Conservation (phyloP, 2,329 filamentous ascomycete genomes). For the Diaporthe sp. region DNA sequence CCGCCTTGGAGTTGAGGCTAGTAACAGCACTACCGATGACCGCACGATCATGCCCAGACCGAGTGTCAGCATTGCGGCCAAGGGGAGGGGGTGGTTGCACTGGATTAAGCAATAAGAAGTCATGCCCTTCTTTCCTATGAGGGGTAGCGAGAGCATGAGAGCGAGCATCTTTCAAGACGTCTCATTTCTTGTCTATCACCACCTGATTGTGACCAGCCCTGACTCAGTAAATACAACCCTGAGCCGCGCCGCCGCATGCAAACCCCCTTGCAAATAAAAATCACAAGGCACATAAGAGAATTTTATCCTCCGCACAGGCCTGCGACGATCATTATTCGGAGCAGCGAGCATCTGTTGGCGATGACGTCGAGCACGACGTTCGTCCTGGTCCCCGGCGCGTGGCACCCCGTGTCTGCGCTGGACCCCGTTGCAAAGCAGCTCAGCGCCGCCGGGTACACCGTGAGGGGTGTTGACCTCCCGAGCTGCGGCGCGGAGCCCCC, state of each 20-base stretch:
- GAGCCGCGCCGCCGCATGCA: not conserved
- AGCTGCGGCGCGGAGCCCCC: slow-evolving; percentile 15
- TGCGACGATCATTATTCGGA: not conserved
- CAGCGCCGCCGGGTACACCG: slow-evolving; percentile 2
- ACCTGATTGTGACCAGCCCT: slow-evolving; percentile 2
- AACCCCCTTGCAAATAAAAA: not conserved
- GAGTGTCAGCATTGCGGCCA: not conserved
- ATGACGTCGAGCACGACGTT: slow-evolving; percentile 24
- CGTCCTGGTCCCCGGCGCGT: slow-evolving; percentile 22
- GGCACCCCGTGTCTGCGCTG: not conserved
- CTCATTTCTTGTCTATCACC: slow-evolving; percentile 11
- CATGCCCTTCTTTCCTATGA: not conserved
- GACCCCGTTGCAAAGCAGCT: slow-evolving; percentile 7
- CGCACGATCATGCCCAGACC: not conserved
- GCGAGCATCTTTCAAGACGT: not conserved
- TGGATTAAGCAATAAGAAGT: not conserved
- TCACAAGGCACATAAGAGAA: not conserved
- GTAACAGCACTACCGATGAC: not conserved
- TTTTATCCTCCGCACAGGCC: not conserved
- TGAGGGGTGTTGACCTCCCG: slow-evolving; percentile 4
- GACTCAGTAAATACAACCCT: slow-evolving; percentile 4
- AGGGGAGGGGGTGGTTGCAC: not conserved
- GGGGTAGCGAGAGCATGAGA: not conserved
- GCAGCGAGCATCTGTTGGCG: not conserved
- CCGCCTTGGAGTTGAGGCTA: slow-evolving; percentile 13